phyloP scores from a whole-genome alignment of 306 rosid species.

The Gynostemma pentaphyllum region DNA sequence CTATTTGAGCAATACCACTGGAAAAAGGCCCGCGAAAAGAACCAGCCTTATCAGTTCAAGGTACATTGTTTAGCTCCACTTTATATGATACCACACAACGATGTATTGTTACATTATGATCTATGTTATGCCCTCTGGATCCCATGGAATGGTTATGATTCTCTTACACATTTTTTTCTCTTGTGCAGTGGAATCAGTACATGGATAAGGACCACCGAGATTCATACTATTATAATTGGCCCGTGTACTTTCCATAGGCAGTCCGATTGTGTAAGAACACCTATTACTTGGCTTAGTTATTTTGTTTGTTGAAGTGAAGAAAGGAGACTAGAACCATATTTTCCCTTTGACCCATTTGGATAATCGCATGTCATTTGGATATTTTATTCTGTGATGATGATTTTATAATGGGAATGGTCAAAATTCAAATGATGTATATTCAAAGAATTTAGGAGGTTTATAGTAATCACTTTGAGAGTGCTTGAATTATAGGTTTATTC shows the following conservation, averaged over 20 bases:
- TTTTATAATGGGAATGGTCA: neutral
- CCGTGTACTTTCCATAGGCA: constrained; percentile 60
- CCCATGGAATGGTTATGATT: neutral
- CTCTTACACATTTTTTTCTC: neutral
- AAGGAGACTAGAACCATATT: neutral
- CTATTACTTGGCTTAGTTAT: neutral
- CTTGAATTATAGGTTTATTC: neutral
- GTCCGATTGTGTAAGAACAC: constrained; percentile 8
- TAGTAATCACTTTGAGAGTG: neutral
- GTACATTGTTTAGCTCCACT: constrained; percentile 23
- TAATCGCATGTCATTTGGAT: neutral
- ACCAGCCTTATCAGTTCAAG: constrained; percentile 50
- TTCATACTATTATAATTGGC: constrained; percentile 66
- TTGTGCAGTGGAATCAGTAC: constrained; percentile 77
- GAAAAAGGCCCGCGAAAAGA: constrained; percentile 61
- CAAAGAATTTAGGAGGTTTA: neutral
- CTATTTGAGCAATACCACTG: constrained; percentile 81
- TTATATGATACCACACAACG: neutral
- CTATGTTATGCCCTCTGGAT: neutral
- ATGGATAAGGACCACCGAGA: constrained; percentile 56
- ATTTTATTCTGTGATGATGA: neutral
- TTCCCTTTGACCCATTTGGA: neutral
- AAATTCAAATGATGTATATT: neutral
- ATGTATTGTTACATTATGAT: neutral
- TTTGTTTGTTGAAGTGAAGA: neutral